phyloP scores from a whole-genome alignment of 2,329 filamentous ascomycete species.

The Canariomyces notabilis region DNA sequence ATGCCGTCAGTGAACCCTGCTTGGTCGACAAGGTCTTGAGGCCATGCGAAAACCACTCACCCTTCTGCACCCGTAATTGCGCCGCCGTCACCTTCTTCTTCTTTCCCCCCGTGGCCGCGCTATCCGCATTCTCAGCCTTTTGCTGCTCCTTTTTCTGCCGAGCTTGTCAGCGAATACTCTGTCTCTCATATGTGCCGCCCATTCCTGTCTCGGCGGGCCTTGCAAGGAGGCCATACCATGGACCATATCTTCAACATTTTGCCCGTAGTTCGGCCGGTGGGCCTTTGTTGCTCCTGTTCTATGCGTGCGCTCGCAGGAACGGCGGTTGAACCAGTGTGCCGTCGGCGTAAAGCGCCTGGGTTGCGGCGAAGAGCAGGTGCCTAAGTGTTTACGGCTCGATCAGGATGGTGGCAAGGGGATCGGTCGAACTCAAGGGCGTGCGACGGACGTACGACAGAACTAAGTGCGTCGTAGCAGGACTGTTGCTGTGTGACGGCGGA shows the following conservation, averaged over 20 bases:
- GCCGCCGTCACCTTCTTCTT: slow-evolving; percentile 99
- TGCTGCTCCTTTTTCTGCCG: slow-evolving; percentile 93
- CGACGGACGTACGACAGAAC: too few relatives aligned
- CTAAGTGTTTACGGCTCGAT: too few relatives aligned
- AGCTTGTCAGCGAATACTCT: slow-evolving; percentile 28
- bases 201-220: neutral
- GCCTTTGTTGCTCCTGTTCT: neutral
- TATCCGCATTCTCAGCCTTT: slow-evolving; percentile 80
- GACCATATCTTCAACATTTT: slow-evolving; percentile 99
- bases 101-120: slow-evolving; percentile 61
- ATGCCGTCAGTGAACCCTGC: slow-evolving; percentile 9
- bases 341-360: neutral
- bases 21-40: neutral
- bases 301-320: neutral
- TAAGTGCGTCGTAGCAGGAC: too few relatives aligned
- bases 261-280: slow-evolving; percentile 24
- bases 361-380: too few relatives aligned
- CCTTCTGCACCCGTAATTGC: slow-evolving; percentile 92
- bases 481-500: too few relatives aligned
- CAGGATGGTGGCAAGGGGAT: too few relatives aligned
- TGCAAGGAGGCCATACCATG: slow-evolving; percentile 60
- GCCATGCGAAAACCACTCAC: slow-evolving; percentile 42
- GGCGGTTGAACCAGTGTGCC: too few relatives aligned
- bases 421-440: too few relatives aligned
- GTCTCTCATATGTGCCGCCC: neutral